Evolutionary conservation across 495 filamentous ascomycete species (phyloP).

Genomic region (Neurospora sp.): DNA sequence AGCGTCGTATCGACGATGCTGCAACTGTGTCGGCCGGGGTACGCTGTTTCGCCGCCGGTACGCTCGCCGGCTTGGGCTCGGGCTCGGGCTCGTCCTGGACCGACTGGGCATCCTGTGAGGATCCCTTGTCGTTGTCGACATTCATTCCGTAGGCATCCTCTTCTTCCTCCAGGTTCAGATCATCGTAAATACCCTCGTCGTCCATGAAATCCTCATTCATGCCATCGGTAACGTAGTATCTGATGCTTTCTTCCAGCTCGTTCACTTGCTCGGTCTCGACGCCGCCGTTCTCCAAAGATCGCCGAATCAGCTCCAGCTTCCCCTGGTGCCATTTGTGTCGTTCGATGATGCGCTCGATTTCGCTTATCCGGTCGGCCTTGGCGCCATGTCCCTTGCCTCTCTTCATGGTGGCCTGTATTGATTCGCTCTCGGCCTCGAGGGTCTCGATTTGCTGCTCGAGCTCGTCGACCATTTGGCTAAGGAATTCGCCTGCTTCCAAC

Average conservation of each 20-base stretch:
- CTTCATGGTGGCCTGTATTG: conserved; percentile 78
- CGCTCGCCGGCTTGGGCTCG: conserved; percentile 43
- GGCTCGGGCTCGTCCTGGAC: conserved; percentile 65
- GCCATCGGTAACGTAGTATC: conserved; percentile 88
- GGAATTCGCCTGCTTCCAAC: conserved; percentile 71
- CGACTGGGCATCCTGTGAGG: conserved; percentile 91
- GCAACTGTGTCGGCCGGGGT: conserved; percentile 39
- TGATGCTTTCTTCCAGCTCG: conserved; percentile 81
- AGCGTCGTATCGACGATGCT: conserved; percentile 52
- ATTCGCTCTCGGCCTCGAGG: conserved; percentile 83
- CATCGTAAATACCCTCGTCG: conserved; percentile 88
- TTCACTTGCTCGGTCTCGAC: conserved; percentile 77
- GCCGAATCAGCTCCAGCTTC: conserved; percentile 83
- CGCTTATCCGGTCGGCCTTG: conserved; percentile 78
- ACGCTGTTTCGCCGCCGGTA: conserved; percentile 39
- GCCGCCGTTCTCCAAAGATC: conserved; percentile 84
- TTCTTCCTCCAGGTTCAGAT: conserved; percentile 83
- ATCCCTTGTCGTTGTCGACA: conserved; percentile 73
- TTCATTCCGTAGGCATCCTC: conserved; percentile 75
- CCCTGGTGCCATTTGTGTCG: conserved; percentile 93
- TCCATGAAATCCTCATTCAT: conserved; percentile 81
- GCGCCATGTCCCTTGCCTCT: conserved; percentile 78
- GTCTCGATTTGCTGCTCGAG: conserved; percentile 86
- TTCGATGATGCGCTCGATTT: conserved; percentile 75
- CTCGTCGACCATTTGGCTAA: conserved; percentile 81